These are phyloP conservation scores for Austroboletus eburneus DNA, from an alignment of 768 basidiomycete genomes.

Conservation along the genomic window DNA sequence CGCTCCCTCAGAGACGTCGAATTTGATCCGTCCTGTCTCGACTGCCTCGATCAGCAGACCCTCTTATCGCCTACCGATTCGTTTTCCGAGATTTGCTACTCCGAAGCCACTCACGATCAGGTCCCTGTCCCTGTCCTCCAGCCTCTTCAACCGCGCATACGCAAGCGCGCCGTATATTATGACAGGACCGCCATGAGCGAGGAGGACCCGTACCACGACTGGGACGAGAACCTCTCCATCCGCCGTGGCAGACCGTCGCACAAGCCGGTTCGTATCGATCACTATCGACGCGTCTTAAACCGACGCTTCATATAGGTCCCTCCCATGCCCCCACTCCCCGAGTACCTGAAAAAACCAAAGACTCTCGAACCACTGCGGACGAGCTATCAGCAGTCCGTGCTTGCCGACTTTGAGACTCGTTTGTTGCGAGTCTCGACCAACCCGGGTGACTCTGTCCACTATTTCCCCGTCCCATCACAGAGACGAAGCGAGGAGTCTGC, in stretches of 20 bases:
- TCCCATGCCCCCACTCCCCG: constrained; percentile 25
- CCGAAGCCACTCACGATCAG: constrained; percentile 36
- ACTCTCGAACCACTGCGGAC: constrained; percentile 13
- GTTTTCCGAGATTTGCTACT: constrained; percentile 42
- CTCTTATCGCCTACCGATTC: constrained; percentile 37
- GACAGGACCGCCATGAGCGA: constrained; percentile 34
- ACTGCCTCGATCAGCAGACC: constrained; percentile 41
- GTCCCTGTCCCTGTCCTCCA: constrained; percentile 26
- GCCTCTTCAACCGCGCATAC: constrained; percentile 32
- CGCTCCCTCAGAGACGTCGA: constrained; percentile 35
- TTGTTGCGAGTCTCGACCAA: constrained; percentile 25
- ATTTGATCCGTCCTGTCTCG: constrained; percentile 39
- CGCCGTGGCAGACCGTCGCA: constrained; percentile 3
- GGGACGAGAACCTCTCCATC: constrained; percentile 34
- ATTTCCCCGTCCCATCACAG: constrained; percentile 32
- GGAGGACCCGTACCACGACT: constrained; percentile 33
- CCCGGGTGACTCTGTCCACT: constrained; percentile 30
- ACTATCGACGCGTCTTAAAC: background rate
- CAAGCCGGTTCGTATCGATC: constrained; percentile 22
- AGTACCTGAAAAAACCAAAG: constrained; percentile 19
- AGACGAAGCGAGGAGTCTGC: constrained; percentile 27
- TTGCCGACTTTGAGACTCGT: constrained; percentile 30
- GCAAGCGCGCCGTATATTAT: constrained; percentile 24
- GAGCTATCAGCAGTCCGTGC: constrained; percentile 29
- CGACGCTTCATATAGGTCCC: constrained; percentile 19